Conservation (phyloP, 305 asterid species). For the Coffea humblotiana region DNA sequence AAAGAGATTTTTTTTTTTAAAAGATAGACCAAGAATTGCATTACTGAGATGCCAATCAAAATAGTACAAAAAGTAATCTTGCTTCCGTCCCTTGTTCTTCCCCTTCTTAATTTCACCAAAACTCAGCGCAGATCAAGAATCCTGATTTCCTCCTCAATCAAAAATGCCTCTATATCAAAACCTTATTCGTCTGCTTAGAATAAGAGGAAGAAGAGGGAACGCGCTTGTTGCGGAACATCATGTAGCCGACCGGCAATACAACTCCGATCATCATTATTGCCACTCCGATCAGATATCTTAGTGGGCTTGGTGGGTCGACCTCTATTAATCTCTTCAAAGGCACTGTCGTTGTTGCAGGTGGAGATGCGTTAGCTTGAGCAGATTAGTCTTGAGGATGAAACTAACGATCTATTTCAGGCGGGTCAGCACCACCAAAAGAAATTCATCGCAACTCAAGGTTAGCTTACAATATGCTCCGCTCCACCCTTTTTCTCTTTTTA, state of each 20-base stretch:
- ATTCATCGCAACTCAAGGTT: too few relatives aligned
- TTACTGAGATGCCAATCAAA: conserved; percentile 4
- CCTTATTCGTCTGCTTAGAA: conserved; percentile 98
- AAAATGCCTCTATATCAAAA: conserved; percentile 60
- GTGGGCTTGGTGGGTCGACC: conserved; percentile 80
- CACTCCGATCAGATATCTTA: conserved; percentile 81
- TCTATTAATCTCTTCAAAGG: conserved; percentile 56
- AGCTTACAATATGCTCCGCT: not conserved
- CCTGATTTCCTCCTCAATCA: conserved; percentile 10
- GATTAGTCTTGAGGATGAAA: not conserved
- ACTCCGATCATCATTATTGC: conserved; percentile 89
- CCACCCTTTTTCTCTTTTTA: not conserved
- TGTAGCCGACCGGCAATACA: conserved; percentile 81
- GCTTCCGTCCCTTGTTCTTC: not conserved
- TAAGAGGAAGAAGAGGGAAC: conserved; percentile 79
- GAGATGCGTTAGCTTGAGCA: not conserved
- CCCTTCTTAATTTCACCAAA: conserved; percentile 12
- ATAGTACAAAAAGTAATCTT: not conserved
- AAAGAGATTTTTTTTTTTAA: too few relatives aligned
- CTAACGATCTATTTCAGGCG: not conserved
- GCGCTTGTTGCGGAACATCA: conserved; percentile 96
- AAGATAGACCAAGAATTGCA: not conserved
- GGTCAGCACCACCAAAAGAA: too few relatives aligned
- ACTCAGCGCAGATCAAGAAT: conserved; percentile 8
- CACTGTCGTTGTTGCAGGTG: conserved; percentile 20